Evolutionary conservation across 805 yeast genomes (phyloP).

Genomic region (Candida silvatica): DNA sequence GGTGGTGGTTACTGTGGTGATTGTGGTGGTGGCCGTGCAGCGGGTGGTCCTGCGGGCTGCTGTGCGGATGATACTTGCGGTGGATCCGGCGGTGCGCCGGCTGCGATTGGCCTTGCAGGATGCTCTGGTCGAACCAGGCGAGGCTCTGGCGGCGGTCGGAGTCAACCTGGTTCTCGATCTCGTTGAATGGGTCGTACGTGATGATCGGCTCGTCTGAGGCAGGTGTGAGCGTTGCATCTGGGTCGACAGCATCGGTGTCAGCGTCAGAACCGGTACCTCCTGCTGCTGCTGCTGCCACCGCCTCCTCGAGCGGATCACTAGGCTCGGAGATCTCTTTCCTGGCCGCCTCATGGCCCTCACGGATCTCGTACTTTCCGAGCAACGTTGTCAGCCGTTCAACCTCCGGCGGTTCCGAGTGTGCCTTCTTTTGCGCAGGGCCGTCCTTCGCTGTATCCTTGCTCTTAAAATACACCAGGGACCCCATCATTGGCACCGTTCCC

Average conservation of each 20-base stretch:
- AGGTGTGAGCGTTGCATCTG: background rate
- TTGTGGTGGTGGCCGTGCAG: conserved; percentile 3
- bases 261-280: too few relatives aligned
- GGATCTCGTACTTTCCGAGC: background rate
- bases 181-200: conserved; percentile 4
- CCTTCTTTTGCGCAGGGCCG: too few relatives aligned
- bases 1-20: conserved; percentile 3
- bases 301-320: background rate
- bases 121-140: conserved; percentile 10
- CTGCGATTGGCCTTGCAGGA: too few relatives aligned
- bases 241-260: background rate
- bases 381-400: background rate
- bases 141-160: conserved; percentile 9
- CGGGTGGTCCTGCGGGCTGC: conserved; percentile 1
- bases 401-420: background rate
- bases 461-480: conserved; percentile 19
- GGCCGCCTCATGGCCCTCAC: background rate
- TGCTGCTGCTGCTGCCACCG: background rate
- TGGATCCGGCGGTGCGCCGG: conserved; percentile 3
- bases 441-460: background rate
- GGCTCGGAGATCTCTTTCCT: background rate
- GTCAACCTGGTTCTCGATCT: conserved; percentile 11
- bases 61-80: conserved; percentile 3
- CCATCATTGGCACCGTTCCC: conserved; percentile 21
- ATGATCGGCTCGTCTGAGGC: conserved; percentile 1